Base-by-base conservation (phyloP, 306 rosid species). In the Sindora glabra region DNA sequence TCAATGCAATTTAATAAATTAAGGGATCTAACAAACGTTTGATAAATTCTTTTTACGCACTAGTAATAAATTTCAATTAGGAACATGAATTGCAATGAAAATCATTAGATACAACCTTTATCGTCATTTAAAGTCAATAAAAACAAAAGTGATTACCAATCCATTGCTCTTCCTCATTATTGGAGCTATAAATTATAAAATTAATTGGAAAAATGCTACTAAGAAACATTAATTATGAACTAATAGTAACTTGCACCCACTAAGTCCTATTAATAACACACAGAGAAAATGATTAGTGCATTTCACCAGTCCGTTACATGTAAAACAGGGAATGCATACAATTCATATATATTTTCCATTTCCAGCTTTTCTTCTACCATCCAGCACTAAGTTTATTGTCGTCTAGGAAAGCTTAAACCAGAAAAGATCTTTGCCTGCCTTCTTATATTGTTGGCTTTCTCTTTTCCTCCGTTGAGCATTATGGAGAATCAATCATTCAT, bases 401-500 rank as follows among this genome's bases (percentile, higher is more conserved):
- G n/a, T n/a, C n/a, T n/a, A n/a, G n/a, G n/a, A n/a, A n/a, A n/a
- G n/a, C n/a, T n/a, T n/a, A n/a, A n/a, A n/a, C n/a, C n/a, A n/a
- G n/a, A n/a, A n/a, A n/a, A n/a, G 8, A 29, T 29, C 34, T 9
- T 29, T 29, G 45, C 62, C 47, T 48, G 16, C 36, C 17, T 54
- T 24, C 40, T 23, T 10, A 37, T 16, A 45, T 54, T 13, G 13
- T 19, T 21, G 24, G 22, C 32, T 19, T 34, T 29, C 12, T 42
- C 11, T 44, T 13, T 62, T 29, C 47, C n/a, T 53, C 17, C 25
- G 33, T 5, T 8, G 23, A 17, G 4, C 1, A 34, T 47, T 45
- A 63, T 68, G 81, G 65, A 51, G n/a, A 27, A 26, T 49, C 70
- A 37, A 23, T 51, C 66, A 27, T 60, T 38, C 14, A 38, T 42